Evolutionary conservation across 768 basidiomycete genomes (phyloP).

Genomic region (Russula brevipes): DNA sequence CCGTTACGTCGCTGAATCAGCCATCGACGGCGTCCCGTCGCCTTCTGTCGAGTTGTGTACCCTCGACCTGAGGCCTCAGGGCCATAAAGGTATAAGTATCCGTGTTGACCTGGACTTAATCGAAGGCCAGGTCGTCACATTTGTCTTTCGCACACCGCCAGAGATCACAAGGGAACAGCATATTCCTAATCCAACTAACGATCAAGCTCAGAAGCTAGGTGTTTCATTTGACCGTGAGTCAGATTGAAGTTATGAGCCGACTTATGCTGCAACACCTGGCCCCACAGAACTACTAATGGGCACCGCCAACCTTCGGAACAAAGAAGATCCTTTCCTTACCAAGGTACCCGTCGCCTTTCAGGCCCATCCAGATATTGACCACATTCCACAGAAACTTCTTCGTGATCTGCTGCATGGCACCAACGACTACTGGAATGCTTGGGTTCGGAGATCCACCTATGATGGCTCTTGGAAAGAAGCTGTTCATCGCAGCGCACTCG

Average conservation of each 20-base stretch:
- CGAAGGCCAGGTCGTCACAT: slow-evolving; percentile 90
- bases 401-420: slow-evolving; percentile 60
- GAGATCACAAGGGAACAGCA: slow-evolving; percentile 30
- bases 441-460: slow-evolving; percentile 89
- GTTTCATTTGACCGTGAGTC: slow-evolving; percentile 41
- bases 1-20: slow-evolving; percentile 62
- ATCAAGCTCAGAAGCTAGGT: slow-evolving; percentile 42
- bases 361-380: background rate
- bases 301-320: slow-evolving; percentile 43
- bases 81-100: slow-evolving; percentile 68
- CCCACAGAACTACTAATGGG: slow-evolving; percentile 40
- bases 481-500: slow-evolving; percentile 88
- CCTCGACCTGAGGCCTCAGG: slow-evolving; percentile 62
- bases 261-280: background rate
- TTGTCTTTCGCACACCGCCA: slow-evolving; percentile 72
- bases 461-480: slow-evolving; percentile 93
- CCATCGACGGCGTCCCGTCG: slow-evolving; percentile 43
- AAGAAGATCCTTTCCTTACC: slow-evolving; percentile 70
- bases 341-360: slow-evolving; percentile 36
- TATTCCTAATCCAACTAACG: slow-evolving; percentile 34
- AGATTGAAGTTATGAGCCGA: background rate
- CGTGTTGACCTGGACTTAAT: slow-evolving; percentile 53
- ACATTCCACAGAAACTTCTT: slow-evolving; percentile 45
- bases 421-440: slow-evolving; percentile 77
- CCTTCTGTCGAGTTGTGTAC: slow-evolving; percentile 55